Evolutionary conservation across 1,139 yeast genomes (phyloP).

Genomic region (Taphrina deformans): DNA sequence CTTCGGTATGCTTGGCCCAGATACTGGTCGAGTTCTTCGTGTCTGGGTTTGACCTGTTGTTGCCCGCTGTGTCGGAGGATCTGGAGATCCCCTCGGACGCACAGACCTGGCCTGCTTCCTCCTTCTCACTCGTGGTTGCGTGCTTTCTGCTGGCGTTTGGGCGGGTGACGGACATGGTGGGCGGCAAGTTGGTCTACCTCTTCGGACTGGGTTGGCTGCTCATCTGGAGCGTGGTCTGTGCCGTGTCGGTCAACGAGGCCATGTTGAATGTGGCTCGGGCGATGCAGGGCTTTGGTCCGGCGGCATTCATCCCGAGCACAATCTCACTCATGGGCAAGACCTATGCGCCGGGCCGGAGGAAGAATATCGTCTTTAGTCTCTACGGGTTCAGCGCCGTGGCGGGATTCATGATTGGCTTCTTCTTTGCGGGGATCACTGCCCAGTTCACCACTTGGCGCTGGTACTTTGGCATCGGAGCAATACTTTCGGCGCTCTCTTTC

Average conservation of each 20-base stretch:
- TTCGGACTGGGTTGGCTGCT: constrained; percentile 19
- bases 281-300: constrained; percentile 25
- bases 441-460: constrained; percentile 27
- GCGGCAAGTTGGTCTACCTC: constrained; percentile 18
- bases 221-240: constrained; percentile 12
- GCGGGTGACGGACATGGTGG: constrained; percentile 19
- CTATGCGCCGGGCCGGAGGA: constrained; percentile 21
- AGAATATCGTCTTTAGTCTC: constrained; percentile 23
- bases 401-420: constrained; percentile 17
- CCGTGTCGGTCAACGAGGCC: constrained; percentile 2
- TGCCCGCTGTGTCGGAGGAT: constrained; percentile 7
- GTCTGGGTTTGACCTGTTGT: constrained; percentile 9
- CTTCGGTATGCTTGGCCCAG: constrained; percentile 16
- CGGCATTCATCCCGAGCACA: constrained; percentile 19
- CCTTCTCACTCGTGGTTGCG: constrained; percentile 20
- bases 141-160: constrained; percentile 27
- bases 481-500: constrained; percentile 7
- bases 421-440: constrained; percentile 16
- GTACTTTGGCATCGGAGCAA: constrained; percentile 17
- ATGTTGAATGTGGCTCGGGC: constrained; percentile 23
- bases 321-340: constrained; percentile 20
- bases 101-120: constrained; percentile 21
- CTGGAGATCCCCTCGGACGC: not conserved
- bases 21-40: constrained; percentile 7
- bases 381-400: constrained; percentile 21